Conservation (phyloP, 305 asterid species). For the Solanum hybrid region DNA sequence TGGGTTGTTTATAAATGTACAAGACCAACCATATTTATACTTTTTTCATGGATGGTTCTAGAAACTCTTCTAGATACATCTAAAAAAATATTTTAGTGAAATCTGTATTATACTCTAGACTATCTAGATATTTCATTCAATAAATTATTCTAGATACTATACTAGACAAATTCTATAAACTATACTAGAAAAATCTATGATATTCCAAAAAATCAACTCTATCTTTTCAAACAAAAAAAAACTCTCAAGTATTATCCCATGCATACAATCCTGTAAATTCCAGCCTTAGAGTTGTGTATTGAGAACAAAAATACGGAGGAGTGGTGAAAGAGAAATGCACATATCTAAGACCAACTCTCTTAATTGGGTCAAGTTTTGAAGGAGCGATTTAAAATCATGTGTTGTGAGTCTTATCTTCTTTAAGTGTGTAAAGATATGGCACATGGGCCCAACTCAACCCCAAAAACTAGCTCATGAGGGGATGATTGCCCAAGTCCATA, state of each 20-base stretch:
- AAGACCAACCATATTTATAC: background rate
- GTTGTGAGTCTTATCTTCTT: background rate
- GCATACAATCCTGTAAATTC: too few species aligned
- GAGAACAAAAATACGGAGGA: background rate
- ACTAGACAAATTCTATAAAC: background rate
- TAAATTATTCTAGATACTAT: background rate
- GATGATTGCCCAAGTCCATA: background rate
- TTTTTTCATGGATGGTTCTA: background rate
- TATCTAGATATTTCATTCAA: background rate
- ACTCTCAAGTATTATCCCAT: background rate
- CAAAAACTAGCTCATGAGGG: background rate
- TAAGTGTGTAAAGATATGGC: too few species aligned
- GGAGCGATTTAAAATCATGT: too few species aligned
- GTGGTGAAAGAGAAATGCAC: background rate
- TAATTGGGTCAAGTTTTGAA: background rate
- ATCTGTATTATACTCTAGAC: background rate
- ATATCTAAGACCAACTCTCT: background rate
- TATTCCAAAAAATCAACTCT: background rate
- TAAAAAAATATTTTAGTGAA: too few species aligned
- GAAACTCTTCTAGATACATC: too few species aligned
- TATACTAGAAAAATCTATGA: background rate
- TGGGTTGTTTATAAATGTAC: too few species aligned
- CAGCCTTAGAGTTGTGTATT: background rate
- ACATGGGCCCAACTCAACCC: background rate
- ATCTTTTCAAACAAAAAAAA: background rate